Conservation (phyloP, 2,329 filamentous ascomycete species). For the Exophiala mesophila region DNA sequence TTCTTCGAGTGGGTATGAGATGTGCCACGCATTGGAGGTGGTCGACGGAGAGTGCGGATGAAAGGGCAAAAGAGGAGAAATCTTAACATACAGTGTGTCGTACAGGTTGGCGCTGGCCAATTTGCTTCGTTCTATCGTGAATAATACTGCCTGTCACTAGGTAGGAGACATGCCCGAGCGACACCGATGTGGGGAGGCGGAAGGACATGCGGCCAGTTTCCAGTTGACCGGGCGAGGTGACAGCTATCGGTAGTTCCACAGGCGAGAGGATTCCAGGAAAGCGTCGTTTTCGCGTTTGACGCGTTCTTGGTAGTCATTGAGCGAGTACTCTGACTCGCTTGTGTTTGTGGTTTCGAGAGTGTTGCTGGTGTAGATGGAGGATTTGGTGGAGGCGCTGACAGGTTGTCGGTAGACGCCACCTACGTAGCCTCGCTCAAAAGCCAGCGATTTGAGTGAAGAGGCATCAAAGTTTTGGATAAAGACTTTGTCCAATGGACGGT, state of each 20-base stretch:
- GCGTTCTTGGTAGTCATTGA: slow-evolving; percentile 22
- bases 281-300: slow-evolving; percentile 18
- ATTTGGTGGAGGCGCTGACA: slow-evolving; percentile 16
- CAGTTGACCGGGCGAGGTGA: not conserved
- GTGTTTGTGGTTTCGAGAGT: slow-evolving; percentile 22
- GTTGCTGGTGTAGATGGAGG: slow-evolving; percentile 25
- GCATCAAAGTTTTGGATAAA: slow-evolving; percentile 26
- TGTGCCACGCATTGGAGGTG: no score
- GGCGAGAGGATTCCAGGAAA: slow-evolving; percentile 12
- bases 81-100: no score
- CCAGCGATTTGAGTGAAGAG: slow-evolving; percentile 22
- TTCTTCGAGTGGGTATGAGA: no score
- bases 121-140: no score
- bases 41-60: no score
- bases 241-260: slow-evolving; percentile 16
- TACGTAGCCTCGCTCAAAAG: slow-evolving; percentile 25
- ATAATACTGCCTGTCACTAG: no score
- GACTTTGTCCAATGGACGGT: slow-evolving; percentile 34
- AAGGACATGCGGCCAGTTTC: no score
- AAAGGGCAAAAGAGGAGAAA: no score
- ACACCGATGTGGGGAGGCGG: no score
- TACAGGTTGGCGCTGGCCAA: no score
- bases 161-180: no score
- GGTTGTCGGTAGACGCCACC: slow-evolving; percentile 25
- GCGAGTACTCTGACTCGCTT: slow-evolving; percentile 8